Evolutionary conservation across 371 early-diverging fungal genomes (phyloP), one percentile per base, ranked within the genome.

Genomic region (Conidiobolus incongruus): DNA sequence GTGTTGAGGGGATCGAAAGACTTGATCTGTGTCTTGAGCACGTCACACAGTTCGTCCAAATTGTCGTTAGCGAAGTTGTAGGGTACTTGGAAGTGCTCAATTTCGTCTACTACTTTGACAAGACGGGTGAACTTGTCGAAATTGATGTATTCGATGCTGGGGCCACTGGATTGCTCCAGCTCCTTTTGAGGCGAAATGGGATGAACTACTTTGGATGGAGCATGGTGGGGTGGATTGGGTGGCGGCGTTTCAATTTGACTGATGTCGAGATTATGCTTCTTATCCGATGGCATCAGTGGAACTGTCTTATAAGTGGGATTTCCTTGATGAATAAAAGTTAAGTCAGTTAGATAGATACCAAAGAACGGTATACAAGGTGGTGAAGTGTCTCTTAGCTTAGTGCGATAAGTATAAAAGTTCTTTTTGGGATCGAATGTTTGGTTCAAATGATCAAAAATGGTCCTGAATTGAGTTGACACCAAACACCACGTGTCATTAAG

Each of bases 301-400:
- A n/a, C n/a, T n/a, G n/a, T n/a, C n/a, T n/a, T 12, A 22, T 21
- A 38, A 23, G 88, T 77, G 11, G 80, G 67, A 58, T 87, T 90
- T n/a, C 93, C 91, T 36, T 89, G 88, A 47, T 89, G 83, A 36
- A 91, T 78, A 53, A 92, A 90, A 26, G 88, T 86, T 51, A 92
- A 53, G 53, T 94, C 95, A 38, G 82, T 84, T 31, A 91, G 59
- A 52, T 79, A 82, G 24, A 77, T 69, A 28, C 83, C 91, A 35
- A 93, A 47, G 52, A 88, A 90, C 0, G 94, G 94, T 7, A 93
- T 75, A 47, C 86, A 84, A 0, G 94, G 92, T 32, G 89, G 89
- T 45, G 77, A 77, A 47, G 72, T 70, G 39, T 7, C 12, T 48
- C 81, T 80, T 32, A 93, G 62, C 50, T 79, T 70, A 29, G 79